Percentiles rank a stretch among this genome's conserved stretches.
Evolutionary conservation across 495 filamentous ascomycete species (phyloP).

Genomic region (Podospora bellae-mahoneyi): DNA sequence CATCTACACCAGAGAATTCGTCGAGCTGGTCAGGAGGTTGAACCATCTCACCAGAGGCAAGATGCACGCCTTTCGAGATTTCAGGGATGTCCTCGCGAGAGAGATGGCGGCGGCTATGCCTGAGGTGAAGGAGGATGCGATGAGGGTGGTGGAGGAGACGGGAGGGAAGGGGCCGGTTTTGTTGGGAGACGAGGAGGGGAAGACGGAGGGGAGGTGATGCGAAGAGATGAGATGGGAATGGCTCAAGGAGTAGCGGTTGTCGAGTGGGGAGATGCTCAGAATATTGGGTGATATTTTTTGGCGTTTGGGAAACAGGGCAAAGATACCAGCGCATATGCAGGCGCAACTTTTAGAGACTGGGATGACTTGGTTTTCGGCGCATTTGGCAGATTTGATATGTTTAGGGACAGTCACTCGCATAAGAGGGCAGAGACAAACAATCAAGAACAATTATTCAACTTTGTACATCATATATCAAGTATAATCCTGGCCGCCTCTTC

Average conservation of each 20-base stretch:
- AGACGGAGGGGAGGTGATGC: not conserved
- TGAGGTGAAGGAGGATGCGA: conserved; percentile 69
- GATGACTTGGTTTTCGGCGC: no score
- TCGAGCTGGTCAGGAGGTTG: conserved; percentile 77
- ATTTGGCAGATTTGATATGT: no score
- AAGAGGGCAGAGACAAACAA: not conserved
- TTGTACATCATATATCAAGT: not conserved
- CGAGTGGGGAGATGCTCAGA: no score
- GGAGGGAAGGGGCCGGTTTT: conserved; percentile 15
- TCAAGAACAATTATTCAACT: not conserved
- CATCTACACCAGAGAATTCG: conserved; percentile 96
- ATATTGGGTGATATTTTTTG: not conserved
- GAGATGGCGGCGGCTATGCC: conserved; percentile 79
- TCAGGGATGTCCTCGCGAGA: conserved; percentile 75
- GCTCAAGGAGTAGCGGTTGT: no score
- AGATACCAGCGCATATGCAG: not conserved
- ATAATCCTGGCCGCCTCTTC: not conserved
- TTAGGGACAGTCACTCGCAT: not conserved
- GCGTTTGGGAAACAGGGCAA: not conserved
- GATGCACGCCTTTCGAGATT: conserved; percentile 70
- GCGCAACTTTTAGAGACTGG: no score
- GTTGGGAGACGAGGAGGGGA: not conserved
- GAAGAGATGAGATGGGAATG: not conserved
- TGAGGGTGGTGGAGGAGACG: conserved; percentile 53
- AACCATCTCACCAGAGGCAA: conserved; percentile 88